Base-by-base conservation (phyloP, 306 rosid genomes). In the Pterocarpus macrocarpus region DNA sequence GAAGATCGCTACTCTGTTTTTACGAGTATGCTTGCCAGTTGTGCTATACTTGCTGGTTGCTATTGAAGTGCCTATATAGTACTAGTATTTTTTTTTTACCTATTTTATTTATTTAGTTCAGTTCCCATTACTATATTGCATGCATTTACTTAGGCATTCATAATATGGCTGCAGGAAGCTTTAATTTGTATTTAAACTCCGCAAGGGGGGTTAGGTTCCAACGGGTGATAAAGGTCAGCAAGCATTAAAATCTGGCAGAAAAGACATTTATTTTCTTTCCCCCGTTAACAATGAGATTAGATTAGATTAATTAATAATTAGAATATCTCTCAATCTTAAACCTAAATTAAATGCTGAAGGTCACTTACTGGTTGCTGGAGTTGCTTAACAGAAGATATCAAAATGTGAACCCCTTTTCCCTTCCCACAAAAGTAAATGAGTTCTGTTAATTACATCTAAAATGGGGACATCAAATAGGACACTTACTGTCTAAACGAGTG, bases 61-160 rank as follows among this genome's bases (percentile, higher is more conserved):
- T 12, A 50, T 16, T 43, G n/a, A 47, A 10, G n/a, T n/a, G 17
- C 71, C 3, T 22, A 47, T 34, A 22, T 22, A 22, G 28, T 22
- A 22, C 28, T 22, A 30, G 33, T 2, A 2, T 30, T 34, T 1
- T 4, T 38, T 53, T 52, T 36, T 67, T 77, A 1, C 30, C 52
- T 12, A 13, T 28, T 16, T 57, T 36, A 64, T 72, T 61, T 71
- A 22, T 55, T 71, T 3, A 28, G 12, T 47, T 22, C 75, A 77
- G 38, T 7, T 3, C 38, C 82, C 73, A 72, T 71, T 39, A 81
- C 73, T 16, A 45, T 13, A 34, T 73, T 57, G 68, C 73, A 76
- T 77, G 80, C 77, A 22, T 63, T 50, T 4, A 77, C 64, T 53
- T 77, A 17, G 38, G 76, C 86, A 83, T 83, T 83, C 50, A 83